Evolutionary conservation across 306 rosid species (phyloP), one percentile per base, ranked within the genome.

Genomic region (Cicer judaicum): DNA sequence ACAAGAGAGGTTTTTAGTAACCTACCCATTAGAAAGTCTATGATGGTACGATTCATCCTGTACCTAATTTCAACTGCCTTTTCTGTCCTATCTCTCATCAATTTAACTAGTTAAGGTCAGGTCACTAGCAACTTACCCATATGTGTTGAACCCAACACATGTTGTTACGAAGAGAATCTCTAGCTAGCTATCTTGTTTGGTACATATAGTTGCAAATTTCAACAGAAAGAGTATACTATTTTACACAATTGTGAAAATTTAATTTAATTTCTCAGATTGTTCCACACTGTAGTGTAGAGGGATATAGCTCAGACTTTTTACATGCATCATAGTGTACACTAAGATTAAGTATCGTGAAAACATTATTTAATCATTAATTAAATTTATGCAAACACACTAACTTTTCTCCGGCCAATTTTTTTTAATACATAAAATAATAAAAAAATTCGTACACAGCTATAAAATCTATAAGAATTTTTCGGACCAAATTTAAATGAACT

Each of bases 41-140:
- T 24, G 34, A 24, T 24, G 34, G 34, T 24, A 24, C 34, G 3
- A 61, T 80, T 42, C 56, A 61, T 61, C 10, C 16, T 0, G 34
- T 62, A 80, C 80, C 84, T 62, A 69, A 48, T 57, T 66, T 64
- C 71, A 49, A 74, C 76, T 66, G 46, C 70, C n/a, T 18, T 61
- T 14, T 68, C 15, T 12, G 18, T 19, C 15, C 55, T 54, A 42
- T 14, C 57, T 21, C 38, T 59, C 24, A 57, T 48, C 42, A 48
- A 39, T 59, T 70, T 5, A 76, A 68, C 70, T 60, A 19, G 16
- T 60, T 55, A 18, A 18, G 19, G 21, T 68, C 69, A 36, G 10
- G 40, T 59, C 76, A 48, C 15, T 48, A 14, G 29, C 71, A 34
- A 46, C 78, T 36, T 55, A 36, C 36, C 55, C 41, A 41, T 53